Percentiles rank a stretch among this genome's conserved stretches.
These are phyloP conservation scores for Blastobotrys arbuscula DNA, from an alignment of 1,139 yeast genomes.

Conservation along the genomic window DNA sequence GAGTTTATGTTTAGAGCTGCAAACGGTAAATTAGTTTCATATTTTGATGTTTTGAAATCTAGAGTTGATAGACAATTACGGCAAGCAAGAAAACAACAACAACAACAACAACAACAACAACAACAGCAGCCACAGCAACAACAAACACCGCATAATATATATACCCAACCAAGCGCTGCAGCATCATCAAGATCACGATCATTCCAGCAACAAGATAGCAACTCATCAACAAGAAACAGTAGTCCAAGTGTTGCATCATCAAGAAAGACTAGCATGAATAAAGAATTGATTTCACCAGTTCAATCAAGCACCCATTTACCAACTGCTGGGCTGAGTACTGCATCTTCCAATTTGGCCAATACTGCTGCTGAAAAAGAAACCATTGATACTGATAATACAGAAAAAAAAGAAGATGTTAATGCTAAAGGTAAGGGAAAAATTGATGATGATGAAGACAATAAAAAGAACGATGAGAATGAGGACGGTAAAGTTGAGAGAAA, in stretches of 20 bases:
- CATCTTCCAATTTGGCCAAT: not conserved
- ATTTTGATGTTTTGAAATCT: slow-evolving; percentile 57
- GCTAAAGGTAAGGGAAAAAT: not conserved
- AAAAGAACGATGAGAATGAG: not conserved
- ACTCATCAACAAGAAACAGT: slow-evolving; percentile 10
- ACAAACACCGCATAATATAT: slow-evolving; percentile 1
- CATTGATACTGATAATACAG: not conserved
- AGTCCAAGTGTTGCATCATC: slow-evolving; percentile 2
- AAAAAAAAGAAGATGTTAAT: not conserved
- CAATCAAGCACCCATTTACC: slow-evolving; percentile 24
- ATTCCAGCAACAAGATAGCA: slow-evolving; percentile 6
- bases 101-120: slow-evolving; percentile 9
- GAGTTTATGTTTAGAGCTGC: slow-evolving; percentile 62
- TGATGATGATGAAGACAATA: slow-evolving; percentile 5
- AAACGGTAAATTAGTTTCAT: slow-evolving; percentile 42
- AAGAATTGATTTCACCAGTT: slow-evolving; percentile 19
- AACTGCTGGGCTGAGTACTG: slow-evolving; percentile 19
- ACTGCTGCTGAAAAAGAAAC: not conserved
- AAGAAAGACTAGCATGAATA: slow-evolving; percentile 2
- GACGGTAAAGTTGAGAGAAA: not conserved
- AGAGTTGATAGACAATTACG: slow-evolving; percentile 35
- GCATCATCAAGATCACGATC: slow-evolving; percentile 3
- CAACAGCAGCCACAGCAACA: slow-evolving; percentile 11
- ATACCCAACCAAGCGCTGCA: slow-evolving; percentile 13
- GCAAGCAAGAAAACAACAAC: slow-evolving; percentile 17